Base-by-base conservation (phyloP, 345 rosid species). In the Eutrema yunnanense region DNA sequence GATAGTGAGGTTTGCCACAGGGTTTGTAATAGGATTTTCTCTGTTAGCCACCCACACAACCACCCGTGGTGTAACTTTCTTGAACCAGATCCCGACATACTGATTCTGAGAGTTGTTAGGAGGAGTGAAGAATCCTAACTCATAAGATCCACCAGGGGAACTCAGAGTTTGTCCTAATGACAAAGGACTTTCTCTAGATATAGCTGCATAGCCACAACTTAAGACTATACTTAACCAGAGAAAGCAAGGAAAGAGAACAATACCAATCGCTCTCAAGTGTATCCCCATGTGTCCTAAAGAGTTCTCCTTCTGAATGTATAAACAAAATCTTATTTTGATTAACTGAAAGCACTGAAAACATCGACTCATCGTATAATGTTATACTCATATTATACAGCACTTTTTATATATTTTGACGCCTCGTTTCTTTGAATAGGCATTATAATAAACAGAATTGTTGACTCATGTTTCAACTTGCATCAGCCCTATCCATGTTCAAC, bases 31-130 rank as follows among this genome's bases (percentile, higher is more conserved):
- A 6, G 69, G 76, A 33, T 50, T 71, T 40, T 71, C 75, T 61
- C 61, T 36, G 67, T 74, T 74, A 65, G 77, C 77, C 42, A 73
- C 77, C 85, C 87, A 84, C 7, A 82, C 75, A 41, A 69, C 72
- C 13, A 61, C 76, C 14, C 62, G 55, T 16, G 54, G 63, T 2
- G 69, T 27, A 19, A 65, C 10, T 11, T 61, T 70, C 66, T 70
- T 79, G 79, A 37, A 76, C 85, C 85, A 82, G 16, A 82, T 79
- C 40, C 66, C 66, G 4, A 62, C 37, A 29, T 62, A 62, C 38
- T 65, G 52, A n/a, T 43, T 73, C 12, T n/a, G 67, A n/a, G 78
- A 71, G 33, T 38, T 41, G 42, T 50, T 44, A 4, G 67, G 51
- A 40, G 53, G 51, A 40, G 53, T 68, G 65, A 72, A 73, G 68